Conservation (phyloP, 495 filamentous ascomycete genomes). For the Hypoxylon subgilvum region DNA sequence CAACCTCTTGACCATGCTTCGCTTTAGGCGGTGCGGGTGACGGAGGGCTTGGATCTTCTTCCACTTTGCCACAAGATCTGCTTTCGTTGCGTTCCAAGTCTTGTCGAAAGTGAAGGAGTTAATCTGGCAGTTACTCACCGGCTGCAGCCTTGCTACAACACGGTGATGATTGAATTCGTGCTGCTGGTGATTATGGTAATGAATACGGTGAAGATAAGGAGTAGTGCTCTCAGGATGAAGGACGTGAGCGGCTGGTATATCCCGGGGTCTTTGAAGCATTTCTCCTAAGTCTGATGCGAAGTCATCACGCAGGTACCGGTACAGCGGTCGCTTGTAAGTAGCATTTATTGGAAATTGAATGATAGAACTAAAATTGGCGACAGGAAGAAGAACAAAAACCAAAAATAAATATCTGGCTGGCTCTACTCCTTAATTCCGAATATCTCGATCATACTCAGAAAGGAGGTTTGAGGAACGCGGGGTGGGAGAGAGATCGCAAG, state of each 20-base stretch:
- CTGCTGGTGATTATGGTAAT: constrained; percentile 4
- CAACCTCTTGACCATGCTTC: constrained; percentile 41
- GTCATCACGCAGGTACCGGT: constrained; percentile 39
- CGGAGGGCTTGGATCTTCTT: constrained; percentile 13
- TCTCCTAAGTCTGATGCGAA: constrained; percentile 36
- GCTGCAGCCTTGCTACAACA: constrained; percentile 12
- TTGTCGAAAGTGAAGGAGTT: constrained; percentile 17
- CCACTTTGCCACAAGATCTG: constrained; percentile 35
- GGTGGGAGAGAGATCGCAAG: constrained; percentile 4
- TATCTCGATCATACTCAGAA: constrained; percentile 1
- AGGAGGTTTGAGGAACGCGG: constrained; percentile 4
- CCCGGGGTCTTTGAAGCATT: constrained; percentile 41
- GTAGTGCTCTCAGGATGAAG: constrained; percentile 13
- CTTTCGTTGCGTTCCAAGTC: constrained; percentile 30
- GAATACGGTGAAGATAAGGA: constrained; percentile 3
- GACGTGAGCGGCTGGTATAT: constrained; percentile 25
- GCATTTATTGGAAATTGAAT: constrained; percentile 28
- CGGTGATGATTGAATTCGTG: constrained; percentile 1
- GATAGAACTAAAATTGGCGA: constrained; percentile 2
- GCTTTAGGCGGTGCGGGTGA: constrained; percentile 28
- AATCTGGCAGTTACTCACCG: constrained; percentile 1
- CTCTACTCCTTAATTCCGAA: neutral
- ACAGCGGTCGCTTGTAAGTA: constrained; percentile 19
- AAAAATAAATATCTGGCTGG: too few species aligned
- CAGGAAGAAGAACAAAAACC: neutral